Conservation (phyloP, 176 grass and related monocot genomes). For the Phoenix dactylifera region DNA sequence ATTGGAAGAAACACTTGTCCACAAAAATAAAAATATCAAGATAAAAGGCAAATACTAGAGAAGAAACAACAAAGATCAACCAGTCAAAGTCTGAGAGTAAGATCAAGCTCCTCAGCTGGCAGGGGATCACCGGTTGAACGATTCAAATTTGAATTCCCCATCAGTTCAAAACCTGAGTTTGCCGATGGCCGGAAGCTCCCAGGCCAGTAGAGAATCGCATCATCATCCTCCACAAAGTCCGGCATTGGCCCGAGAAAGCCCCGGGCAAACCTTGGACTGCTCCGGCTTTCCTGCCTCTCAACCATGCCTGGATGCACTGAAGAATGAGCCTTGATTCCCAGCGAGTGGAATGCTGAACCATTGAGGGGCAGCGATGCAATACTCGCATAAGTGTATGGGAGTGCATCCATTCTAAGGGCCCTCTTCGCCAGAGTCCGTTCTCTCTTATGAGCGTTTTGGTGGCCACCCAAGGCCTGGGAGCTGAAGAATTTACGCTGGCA, state of each 20-base stretch:
- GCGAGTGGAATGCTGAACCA: constrained; percentile 39
- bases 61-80: background rate
- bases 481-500: constrained; percentile 41
- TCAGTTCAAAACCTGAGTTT: background rate
- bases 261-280: constrained; percentile 12
- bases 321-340: constrained; percentile 62
- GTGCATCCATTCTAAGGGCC: constrained; percentile 22
- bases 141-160: constrained; percentile 1
- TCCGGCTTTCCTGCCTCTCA: constrained; percentile 1
- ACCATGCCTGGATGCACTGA: constrained; percentile 22
- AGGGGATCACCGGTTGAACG: constrained; percentile 1
- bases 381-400: constrained; percentile 37
- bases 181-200: constrained; percentile 35
- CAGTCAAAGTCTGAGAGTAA: constrained; percentile 55
- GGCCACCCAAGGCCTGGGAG: constrained; percentile 34
- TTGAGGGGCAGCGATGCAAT: constrained; percentile 62
- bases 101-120: constrained; percentile 53
- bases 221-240: constrained; percentile 39
- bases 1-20: too few species aligned
- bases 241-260: constrained; percentile 45
- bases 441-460: constrained; percentile 42
- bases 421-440: constrained; percentile 34
- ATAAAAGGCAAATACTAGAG: too few species aligned
- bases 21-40: too few species aligned
- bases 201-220: constrained; percentile 43